These are phyloP conservation scores for Exophiala mesophila DNA, from an alignment of 2,329 filamentous ascomycete species.

Conservation along the genomic window DNA sequence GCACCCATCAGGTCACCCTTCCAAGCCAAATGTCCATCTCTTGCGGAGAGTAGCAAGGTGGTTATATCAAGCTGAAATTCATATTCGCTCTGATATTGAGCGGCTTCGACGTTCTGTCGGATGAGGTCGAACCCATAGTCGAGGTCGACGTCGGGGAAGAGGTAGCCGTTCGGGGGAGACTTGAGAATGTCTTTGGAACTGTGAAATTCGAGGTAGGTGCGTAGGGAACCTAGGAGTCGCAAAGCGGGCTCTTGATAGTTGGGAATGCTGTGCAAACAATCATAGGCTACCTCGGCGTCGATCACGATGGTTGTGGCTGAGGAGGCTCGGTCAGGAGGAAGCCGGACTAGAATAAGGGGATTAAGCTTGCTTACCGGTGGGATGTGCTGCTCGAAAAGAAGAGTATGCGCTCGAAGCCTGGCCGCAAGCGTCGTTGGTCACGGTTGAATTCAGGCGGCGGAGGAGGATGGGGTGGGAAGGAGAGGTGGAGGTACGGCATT, in stretches of 20 bases:
- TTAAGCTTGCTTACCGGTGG: neutral
- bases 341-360: neutral
- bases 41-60: constrained; percentile 48
- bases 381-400: constrained; percentile 1
- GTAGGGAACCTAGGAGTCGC: constrained; percentile 16
- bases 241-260: constrained; percentile 16
- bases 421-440: constrained; percentile 11
- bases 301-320: constrained; percentile 4
- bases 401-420: constrained; percentile 13
- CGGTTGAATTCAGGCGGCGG: constrained; percentile 7
- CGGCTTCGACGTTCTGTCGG: constrained; percentile 37
- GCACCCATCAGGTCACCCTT: constrained; percentile 10
- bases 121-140: constrained; percentile 41
- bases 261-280: constrained; percentile 21
- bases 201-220: constrained; percentile 41
- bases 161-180: constrained; percentile 49
- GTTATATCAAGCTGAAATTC: constrained; percentile 54
- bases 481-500: constrained; percentile 6
- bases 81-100: constrained; percentile 49
- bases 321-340: neutral
- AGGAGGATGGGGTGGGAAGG: constrained; percentile 6
- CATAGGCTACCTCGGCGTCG: constrained; percentile 18
- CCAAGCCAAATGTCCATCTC: constrained; percentile 55
- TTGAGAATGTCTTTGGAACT: constrained; percentile 47
- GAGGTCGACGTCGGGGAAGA: constrained; percentile 45